Evolutionary conservation across 1,284 basidiomycete species (phyloP).

Genomic region (Sporisorium iseilematis-ciliati): DNA sequence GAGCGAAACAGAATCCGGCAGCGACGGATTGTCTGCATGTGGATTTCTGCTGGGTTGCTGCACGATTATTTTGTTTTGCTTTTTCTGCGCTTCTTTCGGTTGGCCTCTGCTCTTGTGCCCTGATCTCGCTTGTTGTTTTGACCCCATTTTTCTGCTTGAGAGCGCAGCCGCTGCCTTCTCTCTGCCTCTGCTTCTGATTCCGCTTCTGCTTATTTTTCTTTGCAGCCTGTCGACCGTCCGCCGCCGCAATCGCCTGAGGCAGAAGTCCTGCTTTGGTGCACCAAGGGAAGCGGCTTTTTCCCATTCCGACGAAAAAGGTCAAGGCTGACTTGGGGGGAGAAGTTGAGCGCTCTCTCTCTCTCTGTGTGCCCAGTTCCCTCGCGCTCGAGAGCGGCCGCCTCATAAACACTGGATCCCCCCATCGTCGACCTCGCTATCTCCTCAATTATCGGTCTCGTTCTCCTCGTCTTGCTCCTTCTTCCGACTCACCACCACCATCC

Average conservation of each 20-base stretch:
- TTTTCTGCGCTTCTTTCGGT: neutral
- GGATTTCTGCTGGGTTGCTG: neutral
- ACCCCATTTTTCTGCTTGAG: neutral
- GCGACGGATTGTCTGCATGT: no score
- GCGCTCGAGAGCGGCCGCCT: constrained; percentile 11
- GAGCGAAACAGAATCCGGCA: no score
- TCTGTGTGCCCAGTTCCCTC: neutral
- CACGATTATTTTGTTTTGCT: constrained; percentile 10
- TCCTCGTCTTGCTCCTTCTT: constrained; percentile 14
- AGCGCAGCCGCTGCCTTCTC: neutral
- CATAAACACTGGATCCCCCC: constrained; percentile 34
- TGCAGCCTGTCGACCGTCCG: neutral
- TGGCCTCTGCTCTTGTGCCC: constrained; percentile 3
- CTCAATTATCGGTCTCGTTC: neutral
- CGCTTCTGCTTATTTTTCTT: neutral
- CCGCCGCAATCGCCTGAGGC: constrained; percentile 9
- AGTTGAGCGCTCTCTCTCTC: neutral
- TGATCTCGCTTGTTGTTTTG: constrained; percentile 18
- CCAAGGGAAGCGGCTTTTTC: neutral
- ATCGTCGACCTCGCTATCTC: constrained; percentile 2
- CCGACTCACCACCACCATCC: constrained; percentile 39
- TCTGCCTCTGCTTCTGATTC: neutral
- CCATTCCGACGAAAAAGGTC: constrained; percentile 1
- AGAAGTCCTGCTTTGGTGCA: neutral
- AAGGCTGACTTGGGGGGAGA: neutral